These are phyloP conservation scores for Microbotryum violaceum DNA, from an alignment of 1,284 basidiomycete species.

Conservation along the genomic window DNA sequence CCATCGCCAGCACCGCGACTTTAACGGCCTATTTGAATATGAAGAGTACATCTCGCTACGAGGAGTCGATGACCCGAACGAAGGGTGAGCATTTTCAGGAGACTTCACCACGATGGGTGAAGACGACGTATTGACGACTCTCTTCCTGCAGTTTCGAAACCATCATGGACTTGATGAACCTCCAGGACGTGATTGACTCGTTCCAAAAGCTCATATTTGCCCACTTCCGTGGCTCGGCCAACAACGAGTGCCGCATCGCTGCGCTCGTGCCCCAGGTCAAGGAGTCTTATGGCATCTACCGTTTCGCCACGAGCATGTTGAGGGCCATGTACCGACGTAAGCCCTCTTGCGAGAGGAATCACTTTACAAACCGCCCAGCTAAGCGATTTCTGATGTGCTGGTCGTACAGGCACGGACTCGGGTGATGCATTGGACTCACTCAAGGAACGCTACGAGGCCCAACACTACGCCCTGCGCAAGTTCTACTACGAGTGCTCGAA, in stretches of 20 bases:
- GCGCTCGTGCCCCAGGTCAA: slow-evolving; percentile 88
- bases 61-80: slow-evolving; percentile 93
- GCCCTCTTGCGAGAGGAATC: slow-evolving; percentile 34
- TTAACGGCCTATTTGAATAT: slow-evolving; percentile 94
- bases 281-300: slow-evolving; percentile 94
- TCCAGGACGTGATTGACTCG: slow-evolving; percentile 94
- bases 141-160: slow-evolving; percentile 69
- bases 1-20: slow-evolving; percentile 85
- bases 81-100: slow-evolving; percentile 58
- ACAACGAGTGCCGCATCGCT: slow-evolving; percentile 93
- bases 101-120: not conserved
- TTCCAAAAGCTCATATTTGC: slow-evolving; percentile 95
- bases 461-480: slow-evolving; percentile 82
- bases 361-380: not conserved
- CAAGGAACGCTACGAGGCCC: slow-evolving; percentile 71
- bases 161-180: slow-evolving; percentile 85
- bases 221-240: slow-evolving; percentile 77
- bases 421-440: slow-evolving; percentile 77
- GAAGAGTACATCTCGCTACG: slow-evolving; percentile 93
- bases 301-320: slow-evolving; percentile 95
- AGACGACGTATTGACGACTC: not conserved
- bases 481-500: slow-evolving; percentile 98
- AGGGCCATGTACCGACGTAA: slow-evolving; percentile 85
- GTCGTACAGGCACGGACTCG: slow-evolving; percentile 66
- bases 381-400: not conserved